Conservation (phyloP, 768 basidiomycete species). For the Tricholoma sp. region DNA sequence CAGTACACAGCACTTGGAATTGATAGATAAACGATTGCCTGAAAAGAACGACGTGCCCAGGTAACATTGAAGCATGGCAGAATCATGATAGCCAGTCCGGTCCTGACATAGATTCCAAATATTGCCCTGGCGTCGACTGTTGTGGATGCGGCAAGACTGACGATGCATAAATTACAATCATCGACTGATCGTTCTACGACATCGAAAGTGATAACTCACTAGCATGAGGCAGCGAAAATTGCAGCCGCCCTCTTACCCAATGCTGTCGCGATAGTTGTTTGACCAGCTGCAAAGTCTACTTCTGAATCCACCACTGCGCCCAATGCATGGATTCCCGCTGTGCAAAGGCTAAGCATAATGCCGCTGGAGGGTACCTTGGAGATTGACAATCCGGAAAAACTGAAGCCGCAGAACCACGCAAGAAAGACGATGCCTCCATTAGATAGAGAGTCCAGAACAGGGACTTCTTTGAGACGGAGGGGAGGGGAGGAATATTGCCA, state of each 20-base stretch:
- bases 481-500: constrained; percentile 15
- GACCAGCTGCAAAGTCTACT: constrained; percentile 10
- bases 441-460: constrained; percentile 10
- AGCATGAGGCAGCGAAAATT: constrained; percentile 11
- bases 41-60: background rate
- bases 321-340: constrained; percentile 12
- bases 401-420: constrained; percentile 15
- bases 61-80: background rate
- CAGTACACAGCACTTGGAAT: background rate
- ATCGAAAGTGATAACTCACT: constrained; percentile 6
- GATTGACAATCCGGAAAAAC: constrained; percentile 9
- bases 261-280: constrained; percentile 13
- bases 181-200: background rate
- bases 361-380: constrained; percentile 5
- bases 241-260: constrained; percentile 8
- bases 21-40: background rate
- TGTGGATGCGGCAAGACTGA: background rate
- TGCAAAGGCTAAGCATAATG: constrained; percentile 11
- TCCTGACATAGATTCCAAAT: background rate
- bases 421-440: constrained; percentile 13
- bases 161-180: background rate
- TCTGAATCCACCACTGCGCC: constrained; percentile 12
- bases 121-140: background rate
- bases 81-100: background rate
- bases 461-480: constrained; percentile 12